Base-by-base conservation (phyloP, 768 basidiomycete species). In the Mycena albidolilacea region DNA sequence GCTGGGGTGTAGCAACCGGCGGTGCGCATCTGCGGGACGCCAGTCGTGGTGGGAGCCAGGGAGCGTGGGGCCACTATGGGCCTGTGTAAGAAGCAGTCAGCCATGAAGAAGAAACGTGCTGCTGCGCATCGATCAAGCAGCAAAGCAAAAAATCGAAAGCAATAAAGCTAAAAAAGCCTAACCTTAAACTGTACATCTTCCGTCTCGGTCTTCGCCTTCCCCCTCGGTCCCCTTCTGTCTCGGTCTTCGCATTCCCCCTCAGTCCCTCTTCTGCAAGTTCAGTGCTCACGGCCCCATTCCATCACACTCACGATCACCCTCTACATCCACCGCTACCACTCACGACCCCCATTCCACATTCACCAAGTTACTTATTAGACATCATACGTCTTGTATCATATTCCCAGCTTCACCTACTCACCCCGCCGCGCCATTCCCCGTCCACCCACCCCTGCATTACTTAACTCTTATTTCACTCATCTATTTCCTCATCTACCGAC, bases 1-100 rank as follows among this genome's bases (percentile, higher is more conserved):
- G 87, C 77, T 89, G 87, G 89, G 85, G 84, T 39, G 85, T 82
- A 35, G 67, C 81, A 39, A 80, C 85, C 30, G 59, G 59, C 10
- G 39, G 6, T 23, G 59, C 84, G 86, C 59, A 86, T 54, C 21
- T 54, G 52, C 52, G 52, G 11, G 52, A 54, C 21, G 7, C 52
- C 3, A 54, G 52, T 12, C 52, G 52, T 30, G 52, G 52, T 87
- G 85, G 80, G 82, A n/a, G 85, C 39, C 82, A 86, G 35, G 68
- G 64, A 67, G 73, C 73, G 69, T 78, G 75, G 66, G 76, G 61
- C 55, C 68, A 65, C 63, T 71, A 62, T 52, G 75, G 69, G 58
- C 63, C 64, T 60, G 72, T 55, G 23, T 66, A 70, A 54, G 57
- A 41, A 55, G 55, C 73, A 71, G 69, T 54, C 44, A 35, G 57